A percentile compares a stretch with the other conserved stretches of the same genome.
These are phyloP conservation scores for Zygosaccharomyces siamensis DNA, from an alignment of 805 yeast species.

Conservation along the genomic window DNA sequence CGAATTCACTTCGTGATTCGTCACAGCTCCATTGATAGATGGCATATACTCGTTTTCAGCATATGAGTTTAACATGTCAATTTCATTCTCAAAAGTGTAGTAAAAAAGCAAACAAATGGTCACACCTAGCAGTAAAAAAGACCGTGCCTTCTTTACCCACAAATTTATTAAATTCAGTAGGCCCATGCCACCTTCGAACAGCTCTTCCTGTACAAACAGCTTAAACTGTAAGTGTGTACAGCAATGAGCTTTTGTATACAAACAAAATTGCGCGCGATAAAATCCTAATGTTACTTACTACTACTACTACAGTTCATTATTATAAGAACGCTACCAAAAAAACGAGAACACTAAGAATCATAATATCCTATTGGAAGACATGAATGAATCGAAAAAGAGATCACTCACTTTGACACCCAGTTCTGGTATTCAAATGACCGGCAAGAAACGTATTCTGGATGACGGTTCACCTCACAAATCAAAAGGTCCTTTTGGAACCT, in stretches of 20 bases:
- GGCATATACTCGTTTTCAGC: slow-evolving; percentile 36
- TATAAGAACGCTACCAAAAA: neutral
- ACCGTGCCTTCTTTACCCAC: slow-evolving; percentile 21
- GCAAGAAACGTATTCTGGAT: slow-evolving; percentile 8
- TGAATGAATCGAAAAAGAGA: slow-evolving; percentile 16
- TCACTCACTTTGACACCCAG: slow-evolving; percentile 18
- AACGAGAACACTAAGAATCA: no score
- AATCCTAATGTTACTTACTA: neutral
- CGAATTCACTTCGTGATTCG: neutral
- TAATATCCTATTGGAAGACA: neutral
- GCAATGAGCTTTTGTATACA: neutral
- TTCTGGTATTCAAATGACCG: slow-evolving; percentile 9
- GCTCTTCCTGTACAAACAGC: neutral
- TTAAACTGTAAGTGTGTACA: neutral
- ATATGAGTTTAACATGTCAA: slow-evolving; percentile 33
- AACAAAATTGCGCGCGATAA: slow-evolving; percentile 3
- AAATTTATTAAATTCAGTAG: slow-evolving; percentile 15
- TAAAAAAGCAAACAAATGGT: slow-evolving; percentile 33
- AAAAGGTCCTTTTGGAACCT: neutral
- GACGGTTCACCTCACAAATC: slow-evolving; percentile 19
- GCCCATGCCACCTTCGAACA: slow-evolving; percentile 10
- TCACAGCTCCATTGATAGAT: slow-evolving; percentile 19
- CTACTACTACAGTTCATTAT: neutral
- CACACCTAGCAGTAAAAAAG: slow-evolving; percentile 26
- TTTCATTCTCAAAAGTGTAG: slow-evolving; percentile 35